Percentiles rank a stretch among this genome's conserved stretches.
Conservation (phyloP, 805 yeast species). For the Deakozyma indianensis region DNA sequence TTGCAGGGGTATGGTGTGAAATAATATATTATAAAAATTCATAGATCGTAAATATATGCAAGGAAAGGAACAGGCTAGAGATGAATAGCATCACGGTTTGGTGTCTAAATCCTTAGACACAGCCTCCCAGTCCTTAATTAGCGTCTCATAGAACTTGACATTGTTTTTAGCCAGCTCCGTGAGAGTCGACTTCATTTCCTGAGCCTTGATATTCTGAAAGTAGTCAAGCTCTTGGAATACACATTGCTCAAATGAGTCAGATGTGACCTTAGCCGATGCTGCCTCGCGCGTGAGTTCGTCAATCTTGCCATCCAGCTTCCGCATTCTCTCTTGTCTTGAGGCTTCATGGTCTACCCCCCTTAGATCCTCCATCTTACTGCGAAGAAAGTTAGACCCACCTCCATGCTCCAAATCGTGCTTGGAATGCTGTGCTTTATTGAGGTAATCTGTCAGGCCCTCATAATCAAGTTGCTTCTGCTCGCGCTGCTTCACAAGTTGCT, state of each 20-base stretch:
- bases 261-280: conserved; percentile 33
- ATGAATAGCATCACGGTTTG: background rate
- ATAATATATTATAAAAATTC: too few species aligned
- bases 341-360: conserved; percentile 50
- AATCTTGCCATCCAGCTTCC: conserved; percentile 35
- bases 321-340: conserved; percentile 36
- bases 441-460: conserved; percentile 71
- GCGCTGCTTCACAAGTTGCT: conserved; percentile 60
- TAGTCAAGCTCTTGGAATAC: conserved; percentile 41
- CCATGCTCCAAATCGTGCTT: conserved; percentile 39
- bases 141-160: conserved; percentile 52
- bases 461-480: conserved; percentile 87
- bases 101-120: conserved; percentile 7
- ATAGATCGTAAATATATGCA: too few species aligned
- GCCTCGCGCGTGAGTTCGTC: conserved; percentile 36
- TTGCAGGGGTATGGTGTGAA: too few species aligned
- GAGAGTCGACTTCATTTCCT: conserved; percentile 61
- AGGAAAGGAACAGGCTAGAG: too few species aligned
- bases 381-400: conserved; percentile 35
- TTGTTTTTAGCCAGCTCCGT: conserved; percentile 62
- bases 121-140: conserved; percentile 56
- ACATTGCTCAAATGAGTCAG: conserved; percentile 42
- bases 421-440: conserved; percentile 57
- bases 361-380: conserved; percentile 44
- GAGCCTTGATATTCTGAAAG: conserved; percentile 69